phyloP scores from a whole-genome alignment of 257 asterid species.

The Solanum gandarillasii region DNA sequence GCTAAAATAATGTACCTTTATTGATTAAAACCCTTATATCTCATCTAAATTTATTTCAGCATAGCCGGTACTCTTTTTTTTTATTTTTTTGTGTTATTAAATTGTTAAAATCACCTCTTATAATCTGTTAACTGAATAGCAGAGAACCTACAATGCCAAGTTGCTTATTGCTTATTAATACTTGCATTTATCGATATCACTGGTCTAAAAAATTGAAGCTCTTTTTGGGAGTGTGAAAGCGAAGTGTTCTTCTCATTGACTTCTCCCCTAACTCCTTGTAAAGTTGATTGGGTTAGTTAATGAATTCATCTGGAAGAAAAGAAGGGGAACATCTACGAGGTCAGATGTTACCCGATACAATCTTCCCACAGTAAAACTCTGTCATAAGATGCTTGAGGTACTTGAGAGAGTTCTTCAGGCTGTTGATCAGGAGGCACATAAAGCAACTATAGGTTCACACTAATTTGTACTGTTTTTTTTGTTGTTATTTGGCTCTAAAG shows the following conservation, averaged over 20 bases:
- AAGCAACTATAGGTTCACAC: background rate
- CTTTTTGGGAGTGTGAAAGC: background rate
- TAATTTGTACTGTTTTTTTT: background rate
- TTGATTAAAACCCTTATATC: background rate
- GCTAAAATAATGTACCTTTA: background rate
- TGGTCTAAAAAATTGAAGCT: background rate
- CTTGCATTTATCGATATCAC: background rate
- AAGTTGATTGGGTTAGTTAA: background rate
- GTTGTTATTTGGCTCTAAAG: background rate
- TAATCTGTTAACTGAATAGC: background rate
- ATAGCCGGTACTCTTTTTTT: background rate
- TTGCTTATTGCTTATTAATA: background rate
- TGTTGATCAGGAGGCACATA: background rate
- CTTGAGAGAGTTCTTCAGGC: slow-evolving; percentile 38
- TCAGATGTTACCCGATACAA: slow-evolving; percentile 59
- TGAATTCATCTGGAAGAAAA: slow-evolving; percentile 42
- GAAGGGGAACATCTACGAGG: slow-evolving; percentile 62
- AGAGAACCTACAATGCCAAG: background rate
- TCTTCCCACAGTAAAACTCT: slow-evolving; percentile 62
- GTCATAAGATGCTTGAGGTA: slow-evolving; percentile 19
- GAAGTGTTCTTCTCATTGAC: background rate
- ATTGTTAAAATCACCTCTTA: background rate
- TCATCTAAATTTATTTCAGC: background rate
- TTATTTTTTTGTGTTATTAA: background rate
- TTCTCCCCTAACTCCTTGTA: background rate